These are phyloP conservation scores for Leishmania tarentolae DNA, from an alignment of 208 protist species.

Conservation along the genomic window DNA sequence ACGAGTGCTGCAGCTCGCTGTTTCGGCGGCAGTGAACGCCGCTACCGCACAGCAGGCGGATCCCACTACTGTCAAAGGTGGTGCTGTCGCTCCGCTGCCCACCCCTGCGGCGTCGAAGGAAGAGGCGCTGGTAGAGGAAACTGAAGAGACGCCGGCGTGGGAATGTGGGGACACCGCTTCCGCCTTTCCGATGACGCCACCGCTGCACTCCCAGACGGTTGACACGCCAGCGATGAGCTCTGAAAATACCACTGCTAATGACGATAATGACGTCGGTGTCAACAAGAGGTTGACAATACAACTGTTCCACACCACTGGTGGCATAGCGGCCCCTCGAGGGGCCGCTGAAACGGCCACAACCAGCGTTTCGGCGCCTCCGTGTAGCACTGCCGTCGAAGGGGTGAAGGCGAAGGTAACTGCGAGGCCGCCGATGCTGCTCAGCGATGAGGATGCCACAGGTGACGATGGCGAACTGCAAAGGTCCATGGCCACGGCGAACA, in stretches of 20 bases:
- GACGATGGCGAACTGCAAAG: not conserved
- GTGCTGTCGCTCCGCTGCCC: not conserved
- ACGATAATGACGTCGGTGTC: not conserved
- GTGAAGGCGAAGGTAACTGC: not conserved
- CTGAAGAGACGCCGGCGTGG: not conserved
- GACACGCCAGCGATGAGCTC: not conserved
- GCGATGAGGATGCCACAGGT: not conserved
- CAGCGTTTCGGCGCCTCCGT: not conserved
- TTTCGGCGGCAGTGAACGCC: not conserved
- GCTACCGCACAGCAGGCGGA: not conserved
- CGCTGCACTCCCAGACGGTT: not conserved
- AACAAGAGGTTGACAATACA: not conserved
- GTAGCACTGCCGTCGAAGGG: not conserved
- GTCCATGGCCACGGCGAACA: not conserved
- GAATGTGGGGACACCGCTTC: not conserved
- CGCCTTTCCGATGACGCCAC: not conserved
- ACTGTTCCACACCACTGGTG: not conserved
- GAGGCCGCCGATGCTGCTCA: slow-evolving; percentile 5
- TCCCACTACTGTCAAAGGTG: not conserved
- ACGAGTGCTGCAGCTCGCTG: not conserved
- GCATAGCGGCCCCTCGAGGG: not conserved
- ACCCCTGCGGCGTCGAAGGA: not conserved
- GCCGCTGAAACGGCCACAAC: not conserved
- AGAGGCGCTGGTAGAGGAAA: not conserved
- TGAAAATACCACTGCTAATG: not conserved